Conservation (phyloP, 805 yeast species). For the Myxozyma mucilagina region DNA sequence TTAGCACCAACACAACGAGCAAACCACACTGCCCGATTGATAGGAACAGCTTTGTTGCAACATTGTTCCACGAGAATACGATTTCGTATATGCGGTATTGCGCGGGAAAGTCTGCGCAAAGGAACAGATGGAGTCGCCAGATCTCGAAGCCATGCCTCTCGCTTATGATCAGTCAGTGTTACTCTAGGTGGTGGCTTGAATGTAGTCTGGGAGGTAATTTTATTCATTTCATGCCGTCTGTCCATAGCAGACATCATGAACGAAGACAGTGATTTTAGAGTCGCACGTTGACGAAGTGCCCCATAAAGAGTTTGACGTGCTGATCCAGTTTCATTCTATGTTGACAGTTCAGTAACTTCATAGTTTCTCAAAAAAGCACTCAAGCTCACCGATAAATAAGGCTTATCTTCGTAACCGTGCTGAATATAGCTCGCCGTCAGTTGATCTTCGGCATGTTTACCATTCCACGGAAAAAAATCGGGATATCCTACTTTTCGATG, state of each 20-base stretch:
- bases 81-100: slow-evolving; percentile 83
- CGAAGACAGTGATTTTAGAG: slow-evolving; percentile 52
- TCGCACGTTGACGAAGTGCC: slow-evolving; percentile 42
- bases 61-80: slow-evolving; percentile 72
- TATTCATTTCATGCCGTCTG: slow-evolving; percentile 49
- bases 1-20: slow-evolving; percentile 83
- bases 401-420: slow-evolving; percentile 64
- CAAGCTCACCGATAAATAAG: slow-evolving; percentile 31
- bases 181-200: slow-evolving; percentile 87
- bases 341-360: background rate
- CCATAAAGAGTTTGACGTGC: slow-evolving; percentile 60
- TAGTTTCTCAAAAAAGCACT: background rate
- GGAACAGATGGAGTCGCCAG: slow-evolving; percentile 69
- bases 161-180: slow-evolving; percentile 81
- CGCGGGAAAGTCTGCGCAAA: slow-evolving; percentile 64
- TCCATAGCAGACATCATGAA: slow-evolving; percentile 52
- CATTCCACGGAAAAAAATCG: slow-evolving; percentile 73
- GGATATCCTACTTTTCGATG: slow-evolving; percentile 49
- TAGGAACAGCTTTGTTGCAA: slow-evolving; percentile 65
- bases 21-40: slow-evolving; percentile 86
- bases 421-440: slow-evolving; percentile 58
- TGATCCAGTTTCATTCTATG: slow-evolving; percentile 63
- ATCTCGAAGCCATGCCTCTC: slow-evolving; percentile 82
- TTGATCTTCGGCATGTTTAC: slow-evolving; percentile 54
- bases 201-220: slow-evolving; percentile 51